phyloP scores from a whole-genome alignment of 495 filamentous ascomycete genomes.

The Penicillium chermesinum region DNA sequence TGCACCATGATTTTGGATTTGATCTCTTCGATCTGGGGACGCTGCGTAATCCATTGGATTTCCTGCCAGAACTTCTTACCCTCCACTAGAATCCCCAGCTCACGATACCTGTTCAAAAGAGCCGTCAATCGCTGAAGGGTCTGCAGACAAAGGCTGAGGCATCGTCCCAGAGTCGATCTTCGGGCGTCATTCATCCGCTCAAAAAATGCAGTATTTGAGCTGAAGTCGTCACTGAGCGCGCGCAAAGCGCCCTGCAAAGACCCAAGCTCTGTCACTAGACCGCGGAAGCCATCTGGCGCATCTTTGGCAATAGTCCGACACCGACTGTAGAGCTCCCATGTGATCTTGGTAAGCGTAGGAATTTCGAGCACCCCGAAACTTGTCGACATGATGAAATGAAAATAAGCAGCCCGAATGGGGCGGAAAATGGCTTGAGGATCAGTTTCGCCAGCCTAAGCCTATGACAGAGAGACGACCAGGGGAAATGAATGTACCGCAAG shows the following conservation, averaged over 20 bases:
- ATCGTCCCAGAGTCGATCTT: slow-evolving; percentile 26
- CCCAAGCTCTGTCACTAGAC: slow-evolving; percentile 31
- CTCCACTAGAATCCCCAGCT: slow-evolving; percentile 23
- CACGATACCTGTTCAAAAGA: slow-evolving; percentile 24
- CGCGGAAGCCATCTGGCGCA: slow-evolving; percentile 33
- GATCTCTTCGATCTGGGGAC: slow-evolving; percentile 28
- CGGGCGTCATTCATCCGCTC: slow-evolving; percentile 23
- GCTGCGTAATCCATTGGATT: slow-evolving; percentile 32
- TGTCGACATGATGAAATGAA: slow-evolving; percentile 15
- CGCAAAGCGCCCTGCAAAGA: slow-evolving; percentile 29
- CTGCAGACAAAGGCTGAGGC: slow-evolving; percentile 21
- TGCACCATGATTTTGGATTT: slow-evolving; percentile 36
- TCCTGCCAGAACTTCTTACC: slow-evolving; percentile 32
- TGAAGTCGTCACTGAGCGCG: slow-evolving; percentile 25
- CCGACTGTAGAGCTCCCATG: slow-evolving; percentile 34
- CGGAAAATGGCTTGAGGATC: background rate
- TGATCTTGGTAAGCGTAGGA: slow-evolving; percentile 25
- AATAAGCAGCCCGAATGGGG: background rate
- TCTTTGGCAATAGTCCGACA: slow-evolving; percentile 29
- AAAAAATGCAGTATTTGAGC: slow-evolving; percentile 25
- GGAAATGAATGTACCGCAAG: no score
- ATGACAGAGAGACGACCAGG: background rate
- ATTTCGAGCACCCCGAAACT: slow-evolving; percentile 28
- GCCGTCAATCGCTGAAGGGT: slow-evolving; percentile 27
- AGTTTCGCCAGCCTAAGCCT: background rate